A percentile compares a stretch with the other conserved stretches of the same genome.
Conservation (phyloP, 179 eudicot genomes). For the Nepenthes alata region DNA sequence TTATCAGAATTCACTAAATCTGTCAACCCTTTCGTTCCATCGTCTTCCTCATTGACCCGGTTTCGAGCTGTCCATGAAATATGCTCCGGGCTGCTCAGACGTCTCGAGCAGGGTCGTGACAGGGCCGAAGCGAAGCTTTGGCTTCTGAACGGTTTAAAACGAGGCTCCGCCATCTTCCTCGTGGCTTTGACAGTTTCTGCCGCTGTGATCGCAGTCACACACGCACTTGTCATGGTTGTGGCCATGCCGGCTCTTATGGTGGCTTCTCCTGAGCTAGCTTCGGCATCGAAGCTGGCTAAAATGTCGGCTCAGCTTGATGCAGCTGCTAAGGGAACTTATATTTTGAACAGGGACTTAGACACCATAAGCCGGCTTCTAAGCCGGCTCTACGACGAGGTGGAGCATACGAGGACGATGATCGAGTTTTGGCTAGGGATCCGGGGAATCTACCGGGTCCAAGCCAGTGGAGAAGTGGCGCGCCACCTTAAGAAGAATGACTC, state of each 20-base stretch:
- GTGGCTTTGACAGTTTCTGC: slow-evolving; percentile 45
- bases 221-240: slow-evolving; percentile 39
- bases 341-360: slow-evolving; percentile 70
- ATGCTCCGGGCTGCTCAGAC: slow-evolving; percentile 44
- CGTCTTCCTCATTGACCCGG: slow-evolving; percentile 28
- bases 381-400: slow-evolving; percentile 62
- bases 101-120: slow-evolving; percentile 51
- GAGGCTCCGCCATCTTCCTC: slow-evolving; percentile 38
- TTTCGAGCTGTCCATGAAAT: slow-evolving; percentile 35
- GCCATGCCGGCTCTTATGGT: slow-evolving; percentile 41
- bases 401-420: slow-evolving; percentile 38
- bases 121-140: slow-evolving; percentile 35
- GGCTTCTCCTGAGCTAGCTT: slow-evolving; percentile 21
- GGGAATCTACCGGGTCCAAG: slow-evolving; percentile 35
- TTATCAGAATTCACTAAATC: slow-evolving; percentile 33
- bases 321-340: slow-evolving; percentile 75
- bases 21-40: slow-evolving; percentile 36
- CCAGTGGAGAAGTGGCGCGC: slow-evolving; percentile 44
- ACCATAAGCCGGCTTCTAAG: slow-evolving; percentile 62
- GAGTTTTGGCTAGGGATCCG: slow-evolving; percentile 39
- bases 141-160: slow-evolving; percentile 20
- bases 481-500: slow-evolving; percentile 41
- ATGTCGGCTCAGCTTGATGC: slow-evolving; percentile 53
- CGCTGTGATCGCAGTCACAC: slow-evolving; percentile 31
- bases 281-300: slow-evolving; percentile 20